Evolutionary conservation across 148 eudicot genomes (phyloP).

Genomic region (Persicaria maculosa): DNA sequence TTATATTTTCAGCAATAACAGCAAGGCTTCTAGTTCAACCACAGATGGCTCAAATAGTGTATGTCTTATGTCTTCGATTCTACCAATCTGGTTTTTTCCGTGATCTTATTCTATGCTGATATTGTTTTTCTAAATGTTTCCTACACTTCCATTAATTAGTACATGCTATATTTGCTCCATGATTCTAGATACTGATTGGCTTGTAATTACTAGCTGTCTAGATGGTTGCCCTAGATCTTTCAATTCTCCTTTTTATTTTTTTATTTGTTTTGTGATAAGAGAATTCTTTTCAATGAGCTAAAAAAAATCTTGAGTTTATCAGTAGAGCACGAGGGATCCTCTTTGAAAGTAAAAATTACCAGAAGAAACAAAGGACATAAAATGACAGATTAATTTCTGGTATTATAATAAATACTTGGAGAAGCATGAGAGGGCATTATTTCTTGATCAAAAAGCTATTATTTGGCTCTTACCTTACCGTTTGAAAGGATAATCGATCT

Average conservation of each 20-base stretch:
- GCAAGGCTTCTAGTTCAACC: conserved; percentile 22
- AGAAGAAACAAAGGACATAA: neutral
- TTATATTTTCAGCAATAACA: conserved; percentile 19
- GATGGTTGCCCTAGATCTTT: neutral
- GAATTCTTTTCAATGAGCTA: neutral
- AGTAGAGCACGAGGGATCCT: neutral
- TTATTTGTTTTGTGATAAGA: neutral
- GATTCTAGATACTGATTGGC: neutral
- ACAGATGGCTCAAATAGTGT: conserved; percentile 46
- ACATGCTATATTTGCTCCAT: conserved; percentile 1
- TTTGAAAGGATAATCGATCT: no score
- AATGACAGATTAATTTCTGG: no score
- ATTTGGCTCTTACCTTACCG: no score
- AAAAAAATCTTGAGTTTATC: neutral
- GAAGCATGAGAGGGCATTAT: no score
- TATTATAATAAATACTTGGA: no score
- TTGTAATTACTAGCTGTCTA: neutral
- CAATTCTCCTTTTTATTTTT: neutral
- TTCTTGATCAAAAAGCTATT: no score
- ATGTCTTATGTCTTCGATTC: conserved; percentile 22
- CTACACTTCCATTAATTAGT: neutral
- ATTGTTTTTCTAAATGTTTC: neutral
- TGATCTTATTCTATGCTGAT: neutral
- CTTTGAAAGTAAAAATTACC: neutral
- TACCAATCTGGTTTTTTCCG: neutral